Evolutionary conservation across 495 filamentous ascomycete genomes (phyloP).

Genomic region (Penicillium subrubescens): DNA sequence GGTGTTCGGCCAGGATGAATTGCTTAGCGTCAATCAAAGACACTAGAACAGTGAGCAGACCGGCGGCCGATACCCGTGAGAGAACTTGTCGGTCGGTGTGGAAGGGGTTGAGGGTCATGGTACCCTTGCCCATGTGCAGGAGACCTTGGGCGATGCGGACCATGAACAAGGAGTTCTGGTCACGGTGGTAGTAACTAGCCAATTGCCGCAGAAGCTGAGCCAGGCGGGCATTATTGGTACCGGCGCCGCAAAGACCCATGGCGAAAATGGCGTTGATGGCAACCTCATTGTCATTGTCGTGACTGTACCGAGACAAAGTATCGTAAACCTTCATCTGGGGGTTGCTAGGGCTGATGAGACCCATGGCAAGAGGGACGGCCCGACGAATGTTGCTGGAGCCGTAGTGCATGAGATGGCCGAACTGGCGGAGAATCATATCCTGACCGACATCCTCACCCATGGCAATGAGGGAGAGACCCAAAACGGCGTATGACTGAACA

Average conservation of each 20-base stretch:
- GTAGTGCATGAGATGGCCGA: constrained; percentile 99
- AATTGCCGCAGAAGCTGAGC: constrained; percentile 93
- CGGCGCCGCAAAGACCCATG: constrained; percentile 96
- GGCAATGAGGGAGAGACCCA: constrained; percentile 89
- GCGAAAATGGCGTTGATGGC: constrained; percentile 98
- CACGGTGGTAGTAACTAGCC: constrained; percentile 96
- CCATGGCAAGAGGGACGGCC: constrained; percentile 97
- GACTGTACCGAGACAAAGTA: constrained; percentile 94
- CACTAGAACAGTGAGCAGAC: constrained; percentile 85
- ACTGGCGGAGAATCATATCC: constrained; percentile 97
- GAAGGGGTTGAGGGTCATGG: constrained; percentile 92
- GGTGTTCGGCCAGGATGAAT: constrained; percentile 85
- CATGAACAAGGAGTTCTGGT: constrained; percentile 96
- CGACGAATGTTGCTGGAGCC: constrained; percentile 95
- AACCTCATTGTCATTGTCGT: constrained; percentile 99
- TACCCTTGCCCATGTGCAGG: constrained; percentile 99
- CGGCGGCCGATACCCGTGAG: constrained; percentile 85
- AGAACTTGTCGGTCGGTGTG: constrained; percentile 97
- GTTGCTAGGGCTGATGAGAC: constrained; percentile 92
- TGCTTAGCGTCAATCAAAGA: constrained; percentile 93
- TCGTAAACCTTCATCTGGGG: constrained; percentile 99
- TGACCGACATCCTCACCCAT: constrained; percentile 99
- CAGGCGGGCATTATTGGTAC: constrained; percentile 96
- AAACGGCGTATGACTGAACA: constrained; percentile 91
- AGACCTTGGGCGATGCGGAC: constrained; percentile 97